Evolutionary conservation across 1,284 basidiomycete species (phyloP), one percentile per base, ranked within the genome.

Genomic region (Puccinia horiana): DNA sequence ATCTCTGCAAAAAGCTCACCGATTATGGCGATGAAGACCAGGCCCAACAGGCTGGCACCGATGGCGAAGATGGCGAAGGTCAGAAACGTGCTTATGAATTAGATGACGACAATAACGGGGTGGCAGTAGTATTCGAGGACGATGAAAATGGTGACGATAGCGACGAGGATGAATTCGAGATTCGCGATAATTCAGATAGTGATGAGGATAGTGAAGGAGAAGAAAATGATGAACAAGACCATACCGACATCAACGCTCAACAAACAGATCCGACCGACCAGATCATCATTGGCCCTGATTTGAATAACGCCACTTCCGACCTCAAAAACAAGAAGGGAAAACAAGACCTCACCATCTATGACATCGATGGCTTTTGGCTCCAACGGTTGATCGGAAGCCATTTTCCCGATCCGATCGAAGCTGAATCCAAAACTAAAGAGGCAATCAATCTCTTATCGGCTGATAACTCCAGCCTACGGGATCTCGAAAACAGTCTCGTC

Each of bases 351-450:
- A 92, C 94, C 0, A 95, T 95, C 0, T 94, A 96, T 85, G 90
- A 93, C 70, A 92, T 99, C 85, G 96, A 99, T 87, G 96, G 92
- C 47, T 99, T 98, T 90, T 99, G 96, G 95, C 93, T 99, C 0
- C 97, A 99, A 86, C 92, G 96, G 4, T 93, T 96, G 83, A 92
- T 99, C 83, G 92, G 93, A 0, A 91, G 93, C 85, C 90, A 94
- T 49, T 98, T 98, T 86, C 90, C 95, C 3, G 97, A 99, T 87
- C 94, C 95, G 0, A 93, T 96, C 85, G 96, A 96, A 44, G 93
- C 95, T 0, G 92, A 94, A 83, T 93, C 95, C 87, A 96, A 99
- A 86, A 94, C 97, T 0, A 89, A 92, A 0, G 89, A 92, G 16
- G 94, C 96, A 0, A 91, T 99, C 82, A 91, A 92, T 78, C 92